A percentile compares a stretch with the other conserved stretches of the same genome.
Evolutionary conservation across 1,139 yeast genomes (phyloP).

Genomic region (Schwanniomyces etchellsii): DNA sequence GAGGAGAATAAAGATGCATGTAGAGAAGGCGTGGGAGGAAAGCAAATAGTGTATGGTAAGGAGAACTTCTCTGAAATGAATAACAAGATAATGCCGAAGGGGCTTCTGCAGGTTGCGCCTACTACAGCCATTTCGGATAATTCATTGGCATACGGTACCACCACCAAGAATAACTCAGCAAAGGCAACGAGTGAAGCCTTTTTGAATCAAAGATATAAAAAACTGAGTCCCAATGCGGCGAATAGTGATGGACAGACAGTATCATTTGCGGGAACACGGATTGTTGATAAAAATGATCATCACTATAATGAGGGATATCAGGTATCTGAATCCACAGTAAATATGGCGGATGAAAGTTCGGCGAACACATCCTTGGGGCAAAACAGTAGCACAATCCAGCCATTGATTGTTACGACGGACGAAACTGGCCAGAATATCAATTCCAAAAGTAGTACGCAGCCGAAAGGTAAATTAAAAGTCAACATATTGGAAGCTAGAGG

Average conservation of each 20-base stretch:
- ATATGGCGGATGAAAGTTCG: constrained; percentile 2
- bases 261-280: not conserved
- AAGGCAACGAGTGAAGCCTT: constrained; percentile 17
- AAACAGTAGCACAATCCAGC: constrained; percentile 11
- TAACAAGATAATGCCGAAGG: constrained; percentile 30
- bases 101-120: constrained; percentile 38
- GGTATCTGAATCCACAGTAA: not conserved
- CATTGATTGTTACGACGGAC: constrained; percentile 42
- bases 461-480: constrained; percentile 79
- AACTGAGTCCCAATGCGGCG: not conserved
- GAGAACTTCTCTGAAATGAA: constrained; percentile 2
- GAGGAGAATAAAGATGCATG: not conserved
- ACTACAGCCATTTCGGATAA: constrained; percentile 63
- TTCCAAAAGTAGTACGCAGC: constrained; percentile 33
- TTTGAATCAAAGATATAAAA: constrained; percentile 17
- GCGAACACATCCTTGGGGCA: constrained; percentile 6
- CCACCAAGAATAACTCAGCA: constrained; percentile 25
- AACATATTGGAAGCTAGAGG: constrained; percentile 75
- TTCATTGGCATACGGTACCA: constrained; percentile 66
- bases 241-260: not conserved
- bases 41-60: too few species aligned
- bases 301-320: not conserved
- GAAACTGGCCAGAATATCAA: constrained; percentile 35
- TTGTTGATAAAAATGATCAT: not conserved
- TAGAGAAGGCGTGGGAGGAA: not conserved